Conservation (phyloP, 768 basidiomycete genomes). For the Lactifluus subvellereus region DNA sequence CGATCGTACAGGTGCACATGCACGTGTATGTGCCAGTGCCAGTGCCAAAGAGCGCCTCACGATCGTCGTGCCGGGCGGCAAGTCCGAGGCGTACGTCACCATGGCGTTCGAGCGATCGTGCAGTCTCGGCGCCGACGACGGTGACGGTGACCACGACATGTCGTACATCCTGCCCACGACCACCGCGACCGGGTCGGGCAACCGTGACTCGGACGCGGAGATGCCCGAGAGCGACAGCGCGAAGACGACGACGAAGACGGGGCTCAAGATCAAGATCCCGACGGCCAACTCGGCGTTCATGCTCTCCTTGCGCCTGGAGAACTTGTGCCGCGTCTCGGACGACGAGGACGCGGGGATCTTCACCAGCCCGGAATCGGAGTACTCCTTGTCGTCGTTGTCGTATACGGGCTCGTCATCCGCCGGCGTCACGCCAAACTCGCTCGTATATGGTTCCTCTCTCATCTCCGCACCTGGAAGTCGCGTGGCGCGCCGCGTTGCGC, state of each 20-base stretch:
- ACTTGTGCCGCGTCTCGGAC: slow-evolving; percentile 8
- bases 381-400: not conserved
- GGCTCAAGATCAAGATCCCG: slow-evolving; percentile 21
- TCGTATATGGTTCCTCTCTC: not conserved
- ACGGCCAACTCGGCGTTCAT: slow-evolving; percentile 11
- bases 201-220: no score
- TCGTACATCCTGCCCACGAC: not conserved
- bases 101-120: slow-evolving; percentile 21
- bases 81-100: slow-evolving; percentile 19
- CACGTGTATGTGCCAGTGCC: not conserved
- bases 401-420: not conserved
- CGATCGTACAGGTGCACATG: not conserved
- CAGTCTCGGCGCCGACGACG: not conserved
- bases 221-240: no score
- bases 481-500: slow-evolving; percentile 1
- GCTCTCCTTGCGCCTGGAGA: slow-evolving; percentile 10
- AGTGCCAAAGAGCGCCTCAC: slow-evolving; percentile 15
- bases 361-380: not conserved
- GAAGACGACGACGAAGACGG: not conserved
- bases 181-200: no score
- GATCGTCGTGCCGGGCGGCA: slow-evolving; percentile 17
- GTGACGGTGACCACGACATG: not conserved
- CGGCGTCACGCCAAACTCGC: not conserved
- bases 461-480: not conserved
- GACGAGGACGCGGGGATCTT: not conserved